Evolutionary conservation across 1,284 basidiomycete species (phyloP).

Genomic region (Rhodotorula mucilaginosa): DNA sequence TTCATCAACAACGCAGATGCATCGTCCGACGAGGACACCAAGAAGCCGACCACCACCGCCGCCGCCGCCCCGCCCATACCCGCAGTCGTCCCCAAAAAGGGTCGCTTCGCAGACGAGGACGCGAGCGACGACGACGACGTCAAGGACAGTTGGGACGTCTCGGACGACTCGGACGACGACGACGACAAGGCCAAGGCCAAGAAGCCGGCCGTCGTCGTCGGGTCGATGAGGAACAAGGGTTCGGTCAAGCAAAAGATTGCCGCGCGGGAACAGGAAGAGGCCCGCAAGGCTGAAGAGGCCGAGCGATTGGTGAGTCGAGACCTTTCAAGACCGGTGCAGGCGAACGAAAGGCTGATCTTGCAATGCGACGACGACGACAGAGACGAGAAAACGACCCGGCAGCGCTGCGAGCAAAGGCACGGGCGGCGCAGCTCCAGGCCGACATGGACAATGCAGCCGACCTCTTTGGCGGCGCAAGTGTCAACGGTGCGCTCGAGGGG

Average conservation of each 20-base stretch:
- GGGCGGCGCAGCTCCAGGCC: slow-evolving; percentile 73
- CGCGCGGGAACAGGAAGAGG: slow-evolving; percentile 71
- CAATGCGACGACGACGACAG: neutral
- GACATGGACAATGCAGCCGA: slow-evolving; percentile 80
- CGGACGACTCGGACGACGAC: slow-evolving; percentile 73
- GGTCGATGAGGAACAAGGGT: slow-evolving; percentile 70
- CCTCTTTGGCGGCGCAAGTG: slow-evolving; percentile 67
- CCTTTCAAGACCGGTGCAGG: too few species aligned
- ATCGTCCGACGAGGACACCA: slow-evolving; percentile 52
- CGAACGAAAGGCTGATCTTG: neutral
- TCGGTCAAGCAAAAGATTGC: slow-evolving; percentile 83
- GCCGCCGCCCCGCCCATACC: slow-evolving; percentile 43
- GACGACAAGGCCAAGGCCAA: slow-evolving; percentile 58
- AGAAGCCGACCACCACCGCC: slow-evolving; percentile 46
- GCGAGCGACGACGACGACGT: slow-evolving; percentile 63
- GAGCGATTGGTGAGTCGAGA: slow-evolving; percentile 45
- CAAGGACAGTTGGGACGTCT: slow-evolving; percentile 90
- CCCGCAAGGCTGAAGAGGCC: slow-evolving; percentile 48
- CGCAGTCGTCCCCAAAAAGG: slow-evolving; percentile 53
- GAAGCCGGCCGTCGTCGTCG: slow-evolving; percentile 44
- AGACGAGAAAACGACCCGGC: slow-evolving; percentile 65
- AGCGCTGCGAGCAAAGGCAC: slow-evolving; percentile 65
- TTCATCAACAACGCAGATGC: slow-evolving; percentile 49
- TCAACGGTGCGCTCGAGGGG: slow-evolving; percentile 59
- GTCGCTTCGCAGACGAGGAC: slow-evolving; percentile 83